Evolutionary conservation across 2,329 filamentous ascomycete genomes (phyloP).

Genomic region (Colletotrichum paranaense): DNA sequence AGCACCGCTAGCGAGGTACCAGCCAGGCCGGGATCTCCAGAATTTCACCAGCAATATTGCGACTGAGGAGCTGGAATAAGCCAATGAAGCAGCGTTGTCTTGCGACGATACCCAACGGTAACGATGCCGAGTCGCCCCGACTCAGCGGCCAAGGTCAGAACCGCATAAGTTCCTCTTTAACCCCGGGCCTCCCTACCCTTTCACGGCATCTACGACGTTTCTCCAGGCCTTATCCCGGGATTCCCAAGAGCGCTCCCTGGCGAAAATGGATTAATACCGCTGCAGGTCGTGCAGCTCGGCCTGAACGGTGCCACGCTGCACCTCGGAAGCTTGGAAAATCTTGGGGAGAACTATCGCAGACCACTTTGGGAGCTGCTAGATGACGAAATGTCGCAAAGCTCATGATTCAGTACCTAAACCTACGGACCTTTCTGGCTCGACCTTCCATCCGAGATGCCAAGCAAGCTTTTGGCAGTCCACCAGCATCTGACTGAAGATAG

Average conservation of each 20-base stretch:
- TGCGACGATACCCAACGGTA: neutral
- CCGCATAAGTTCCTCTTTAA: slow-evolving; percentile 5
- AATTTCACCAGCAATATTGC: neutral
- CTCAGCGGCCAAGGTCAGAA: slow-evolving; percentile 12
- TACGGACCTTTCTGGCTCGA: neutral
- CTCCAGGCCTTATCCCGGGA: slow-evolving; percentile 22
- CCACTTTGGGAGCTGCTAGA: slow-evolving; percentile 21
- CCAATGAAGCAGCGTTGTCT: neutral
- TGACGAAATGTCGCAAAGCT: slow-evolving; percentile 19
- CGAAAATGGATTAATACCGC: slow-evolving; percentile 15
- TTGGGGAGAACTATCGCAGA: slow-evolving; percentile 11
- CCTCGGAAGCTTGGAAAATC: slow-evolving; percentile 29
- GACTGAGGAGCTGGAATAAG: neutral
- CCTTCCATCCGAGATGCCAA: neutral
- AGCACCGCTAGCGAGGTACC: slow-evolving; percentile 21
- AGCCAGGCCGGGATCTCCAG: neutral
- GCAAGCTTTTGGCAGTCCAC: neutral
- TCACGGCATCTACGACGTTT: neutral
- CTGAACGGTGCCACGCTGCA: slow-evolving; percentile 27
- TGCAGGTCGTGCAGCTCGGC: slow-evolving; percentile 1
- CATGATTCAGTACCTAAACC: slow-evolving; percentile 29
- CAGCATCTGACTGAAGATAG: neutral
- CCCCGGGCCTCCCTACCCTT: slow-evolving; percentile 15
- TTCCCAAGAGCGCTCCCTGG: slow-evolving; percentile 9
- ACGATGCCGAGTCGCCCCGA: slow-evolving; percentile 1